Evolutionary conservation across 495 filamentous ascomycete species (phyloP).

Genomic region (Penicillium crystallinum): DNA sequence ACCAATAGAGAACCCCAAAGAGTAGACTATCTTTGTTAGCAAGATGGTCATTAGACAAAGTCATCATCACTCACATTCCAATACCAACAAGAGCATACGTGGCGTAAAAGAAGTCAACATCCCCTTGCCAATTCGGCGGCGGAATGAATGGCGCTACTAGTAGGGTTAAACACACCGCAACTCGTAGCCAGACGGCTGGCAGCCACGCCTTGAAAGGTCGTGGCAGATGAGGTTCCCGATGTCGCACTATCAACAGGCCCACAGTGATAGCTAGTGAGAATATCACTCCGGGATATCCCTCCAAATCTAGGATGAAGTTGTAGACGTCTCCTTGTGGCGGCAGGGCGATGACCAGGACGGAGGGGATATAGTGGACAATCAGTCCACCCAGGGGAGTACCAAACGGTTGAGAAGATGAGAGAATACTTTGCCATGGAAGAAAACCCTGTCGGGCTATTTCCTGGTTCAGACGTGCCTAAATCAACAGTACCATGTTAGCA

Average conservation of each 20-base stretch:
- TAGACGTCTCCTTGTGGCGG: constrained; percentile 63
- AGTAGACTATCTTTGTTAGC: constrained; percentile 41
- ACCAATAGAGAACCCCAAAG: constrained; percentile 65
- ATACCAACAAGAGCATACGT: constrained; percentile 70
- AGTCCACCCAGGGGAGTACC: constrained; percentile 62
- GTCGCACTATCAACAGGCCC: constrained; percentile 59
- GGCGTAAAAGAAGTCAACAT: constrained; percentile 61
- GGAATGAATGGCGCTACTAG: constrained; percentile 37
- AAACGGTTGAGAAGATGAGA: constrained; percentile 64
- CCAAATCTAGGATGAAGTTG: constrained; percentile 68
- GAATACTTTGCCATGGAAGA: constrained; percentile 56
- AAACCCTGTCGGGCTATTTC: constrained; percentile 66
- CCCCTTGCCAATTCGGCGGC: constrained; percentile 45
- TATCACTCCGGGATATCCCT: constrained; percentile 63
- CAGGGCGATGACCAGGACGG: constrained; percentile 57
- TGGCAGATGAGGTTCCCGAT: constrained; percentile 52
- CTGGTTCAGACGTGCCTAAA: constrained; percentile 62
- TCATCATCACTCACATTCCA: constrained; percentile 52
- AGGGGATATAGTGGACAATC: constrained; percentile 64
- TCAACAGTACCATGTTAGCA: neutral
- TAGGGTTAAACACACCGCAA: constrained; percentile 29
- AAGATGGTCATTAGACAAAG: neutral
- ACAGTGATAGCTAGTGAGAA: constrained; percentile 53
- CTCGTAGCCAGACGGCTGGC: constrained; percentile 37
- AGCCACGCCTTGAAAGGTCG: constrained; percentile 68